Evolutionary conservation across 2,329 filamentous ascomycete genomes (phyloP).

Genomic region (Sporothrix pallida): DNA sequence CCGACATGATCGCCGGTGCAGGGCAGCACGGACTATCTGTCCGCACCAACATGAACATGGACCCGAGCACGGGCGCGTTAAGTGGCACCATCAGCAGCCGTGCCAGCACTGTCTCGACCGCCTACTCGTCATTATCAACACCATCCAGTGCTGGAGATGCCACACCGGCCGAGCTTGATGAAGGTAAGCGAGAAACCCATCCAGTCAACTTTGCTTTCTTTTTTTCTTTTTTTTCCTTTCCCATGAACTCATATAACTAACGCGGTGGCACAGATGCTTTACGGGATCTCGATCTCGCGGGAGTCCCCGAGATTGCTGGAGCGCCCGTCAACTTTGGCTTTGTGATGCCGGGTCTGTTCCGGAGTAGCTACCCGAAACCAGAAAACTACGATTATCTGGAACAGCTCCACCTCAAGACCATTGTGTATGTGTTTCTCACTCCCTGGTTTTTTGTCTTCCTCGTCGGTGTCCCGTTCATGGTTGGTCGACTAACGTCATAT

Average conservation of each 20-base stretch:
- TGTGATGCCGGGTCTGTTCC: constrained; percentile 75
- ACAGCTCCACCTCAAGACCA: constrained; percentile 73
- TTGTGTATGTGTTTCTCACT: constrained; percentile 66
- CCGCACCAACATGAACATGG: constrained; percentile 14
- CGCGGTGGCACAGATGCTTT: not conserved
- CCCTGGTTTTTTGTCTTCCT: constrained; percentile 9
- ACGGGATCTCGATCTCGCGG: constrained; percentile 9
- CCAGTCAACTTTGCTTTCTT: too few relatives aligned
- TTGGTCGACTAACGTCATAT: constrained; percentile 32
- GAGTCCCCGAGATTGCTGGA: constrained; percentile 35
- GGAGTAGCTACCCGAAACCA: constrained; percentile 77
- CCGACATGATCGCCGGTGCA: constrained; percentile 3
- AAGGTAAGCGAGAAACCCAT: constrained; percentile 24
- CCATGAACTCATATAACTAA: not conserved
- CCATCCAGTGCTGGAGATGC: constrained; percentile 2
- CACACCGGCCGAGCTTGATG: not conserved
- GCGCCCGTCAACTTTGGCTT: constrained; percentile 75
- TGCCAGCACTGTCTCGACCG: constrained; percentile 33
- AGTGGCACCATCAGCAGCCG: constrained; percentile 34
- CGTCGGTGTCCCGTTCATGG: too few relatives aligned
- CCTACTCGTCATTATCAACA: constrained; percentile 30
- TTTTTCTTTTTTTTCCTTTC: too few relatives aligned
- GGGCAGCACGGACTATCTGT: not conserved
- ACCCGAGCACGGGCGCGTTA: not conserved
- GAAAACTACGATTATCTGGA: constrained; percentile 74